These are phyloP conservation scores for Colletotrichum gloeosporioides DNA, from an alignment of 2,329 filamentous ascomycete genomes.

Conservation along the genomic window DNA sequence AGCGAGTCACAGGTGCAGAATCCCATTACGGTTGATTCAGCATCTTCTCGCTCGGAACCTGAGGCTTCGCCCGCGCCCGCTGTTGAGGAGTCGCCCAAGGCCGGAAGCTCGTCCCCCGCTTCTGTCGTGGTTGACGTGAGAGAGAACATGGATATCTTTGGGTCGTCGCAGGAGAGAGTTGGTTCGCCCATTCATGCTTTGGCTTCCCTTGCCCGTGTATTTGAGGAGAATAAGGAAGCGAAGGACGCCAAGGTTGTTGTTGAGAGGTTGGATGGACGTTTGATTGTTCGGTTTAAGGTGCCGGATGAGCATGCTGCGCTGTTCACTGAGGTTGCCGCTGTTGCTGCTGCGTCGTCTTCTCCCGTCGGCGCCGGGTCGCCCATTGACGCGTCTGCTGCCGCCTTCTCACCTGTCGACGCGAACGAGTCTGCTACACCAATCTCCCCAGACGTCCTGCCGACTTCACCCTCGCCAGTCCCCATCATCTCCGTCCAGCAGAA, in stretches of 20 bases:
- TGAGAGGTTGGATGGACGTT: neutral
- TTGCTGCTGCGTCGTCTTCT: neutral
- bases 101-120: neutral
- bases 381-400: neutral
- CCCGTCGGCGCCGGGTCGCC: neutral
- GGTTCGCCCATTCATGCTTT: neutral
- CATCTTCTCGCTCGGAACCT: neutral
- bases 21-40: slow-evolving; percentile 2
- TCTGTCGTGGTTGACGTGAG: slow-evolving; percentile 9
- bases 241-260: slow-evolving; percentile 2
- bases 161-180: slow-evolving; percentile 4
- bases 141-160: slow-evolving; percentile 18
- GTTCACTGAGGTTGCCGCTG: neutral
- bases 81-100: neutral
- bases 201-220: neutral
- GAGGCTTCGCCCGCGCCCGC: neutral
- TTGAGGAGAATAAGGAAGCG: neutral
- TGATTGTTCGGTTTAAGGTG: slow-evolving; percentile 22
- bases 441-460: neutral
- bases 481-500: neutral
- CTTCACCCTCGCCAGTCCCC: neutral
- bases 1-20: neutral
- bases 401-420: too few relatives aligned
- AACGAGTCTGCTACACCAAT: neutral
- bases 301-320: neutral